Percentiles rank a stretch among this genome's conserved stretches.
Conservation (phyloP, 192 early-diverging fungal genomes). For the Lunasporangiospora selenospora region DNA sequence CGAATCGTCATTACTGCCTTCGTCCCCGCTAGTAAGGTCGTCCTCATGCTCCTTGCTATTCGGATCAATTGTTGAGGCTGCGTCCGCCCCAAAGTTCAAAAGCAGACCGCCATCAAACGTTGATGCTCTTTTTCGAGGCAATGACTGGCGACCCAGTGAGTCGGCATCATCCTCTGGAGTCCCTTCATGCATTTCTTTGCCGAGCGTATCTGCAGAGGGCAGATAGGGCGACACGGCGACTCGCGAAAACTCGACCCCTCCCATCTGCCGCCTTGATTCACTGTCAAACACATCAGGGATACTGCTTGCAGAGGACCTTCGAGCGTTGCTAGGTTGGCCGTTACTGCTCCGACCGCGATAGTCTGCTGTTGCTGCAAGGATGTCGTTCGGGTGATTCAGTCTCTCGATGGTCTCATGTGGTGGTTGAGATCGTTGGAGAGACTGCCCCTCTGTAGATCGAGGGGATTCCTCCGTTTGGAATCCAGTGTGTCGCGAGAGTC, state of each 20-base stretch:
- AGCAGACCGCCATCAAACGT: conserved; percentile 45
- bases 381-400: too few relatives aligned
- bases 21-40: conserved; percentile 34
- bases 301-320: conserved; percentile 36
- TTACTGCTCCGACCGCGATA: too few relatives aligned
- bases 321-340: too few relatives aligned
- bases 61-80: not conserved
- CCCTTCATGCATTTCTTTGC: not conserved
- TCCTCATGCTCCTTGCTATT: conserved; percentile 19
- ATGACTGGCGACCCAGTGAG: too few relatives aligned
- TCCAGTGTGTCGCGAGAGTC: too few relatives aligned
- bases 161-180: too few relatives aligned
- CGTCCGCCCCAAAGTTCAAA: conserved; percentile 6
- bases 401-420: too few relatives aligned
- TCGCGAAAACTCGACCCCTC: conserved; percentile 15
- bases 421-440: too few relatives aligned
- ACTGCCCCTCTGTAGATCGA: too few relatives aligned
- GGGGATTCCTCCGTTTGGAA: too few relatives aligned
- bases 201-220: not conserved
- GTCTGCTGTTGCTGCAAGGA: too few relatives aligned
- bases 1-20: conserved; percentile 11
- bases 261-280: conserved; percentile 7
- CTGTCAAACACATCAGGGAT: conserved; percentile 24
- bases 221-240: conserved; percentile 24
- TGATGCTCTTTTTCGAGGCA: conserved; percentile 37